Evolutionary conservation across 345 rosid genomes (phyloP).

Genomic region (Boechera retrofracta): DNA sequence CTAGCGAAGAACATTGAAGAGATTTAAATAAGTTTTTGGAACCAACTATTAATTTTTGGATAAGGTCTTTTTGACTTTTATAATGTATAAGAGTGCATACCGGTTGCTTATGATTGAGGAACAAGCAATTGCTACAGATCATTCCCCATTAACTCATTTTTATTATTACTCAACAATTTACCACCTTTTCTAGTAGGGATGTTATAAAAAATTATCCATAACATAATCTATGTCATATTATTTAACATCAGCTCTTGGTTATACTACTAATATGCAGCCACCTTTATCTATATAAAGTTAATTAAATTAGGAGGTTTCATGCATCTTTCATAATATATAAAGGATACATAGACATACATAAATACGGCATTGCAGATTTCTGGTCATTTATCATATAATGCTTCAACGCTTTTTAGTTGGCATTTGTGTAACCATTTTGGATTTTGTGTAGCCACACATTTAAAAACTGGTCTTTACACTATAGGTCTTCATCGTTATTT

Average conservation of each 20-base stretch:
- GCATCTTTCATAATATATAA: conserved; percentile 13
- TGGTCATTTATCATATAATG: conserved; percentile 10
- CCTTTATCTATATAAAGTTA: conserved; percentile 27
- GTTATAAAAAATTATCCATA: conserved; percentile 33
- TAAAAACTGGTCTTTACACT: conserved; percentile 19
- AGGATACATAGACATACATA: neutral
- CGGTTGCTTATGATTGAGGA: conserved; percentile 44
- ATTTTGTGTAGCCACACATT: conserved; percentile 24
- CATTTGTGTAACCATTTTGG: conserved; percentile 33
- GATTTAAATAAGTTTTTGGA: neutral
- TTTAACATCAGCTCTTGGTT: conserved; percentile 12
- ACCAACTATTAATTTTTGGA: conserved; percentile 18
- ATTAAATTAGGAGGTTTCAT: conserved; percentile 24
- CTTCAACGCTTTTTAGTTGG: conserved; percentile 43
- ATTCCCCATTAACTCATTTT: conserved; percentile 30
- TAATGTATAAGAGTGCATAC: conserved; percentile 21
- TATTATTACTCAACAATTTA: conserved; percentile 33
- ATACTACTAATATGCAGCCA: conserved; percentile 7
- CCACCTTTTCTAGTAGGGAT: conserved; percentile 22
- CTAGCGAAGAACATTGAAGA: conserved; percentile 23
- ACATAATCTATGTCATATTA: conserved; percentile 20
- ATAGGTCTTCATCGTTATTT: neutral
- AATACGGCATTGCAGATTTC: neutral
- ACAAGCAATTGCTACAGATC: conserved; percentile 43
- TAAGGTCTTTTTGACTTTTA: conserved; percentile 10